Evolutionary conservation across 768 basidiomycete genomes (phyloP).

Genomic region (Suillus subaureus): DNA sequence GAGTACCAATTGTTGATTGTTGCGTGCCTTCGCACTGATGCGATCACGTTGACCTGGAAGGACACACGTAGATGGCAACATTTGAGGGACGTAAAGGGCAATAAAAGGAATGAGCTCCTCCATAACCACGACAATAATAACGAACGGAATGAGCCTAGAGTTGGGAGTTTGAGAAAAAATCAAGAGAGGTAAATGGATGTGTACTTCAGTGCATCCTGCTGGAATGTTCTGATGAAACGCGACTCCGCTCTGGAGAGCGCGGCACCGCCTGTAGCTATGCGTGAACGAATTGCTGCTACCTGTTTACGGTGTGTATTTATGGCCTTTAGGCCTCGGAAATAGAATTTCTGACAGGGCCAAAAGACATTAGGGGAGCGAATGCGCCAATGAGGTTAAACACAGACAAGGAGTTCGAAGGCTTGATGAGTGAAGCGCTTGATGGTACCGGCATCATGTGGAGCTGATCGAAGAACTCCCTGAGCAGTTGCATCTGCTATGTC

Average conservation of each 20-base stretch:
- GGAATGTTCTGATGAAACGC: slow-evolving; percentile 67
- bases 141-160: slow-evolving; percentile 70
- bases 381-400: slow-evolving; percentile 16
- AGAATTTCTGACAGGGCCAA: slow-evolving; percentile 67
- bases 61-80: slow-evolving; percentile 86
- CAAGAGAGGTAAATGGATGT: slow-evolving; percentile 13
- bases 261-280: slow-evolving; percentile 60
- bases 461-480: slow-evolving; percentile 69
- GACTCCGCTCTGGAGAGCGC: slow-evolving; percentile 69
- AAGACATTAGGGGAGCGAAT: neutral
- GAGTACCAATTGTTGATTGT: slow-evolving; percentile 46
- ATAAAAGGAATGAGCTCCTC: slow-evolving; percentile 86
- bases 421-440: slow-evolving; percentile 53
- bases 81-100: slow-evolving; percentile 80
- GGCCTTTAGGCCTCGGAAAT: slow-evolving; percentile 73
- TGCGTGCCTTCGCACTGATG: slow-evolving; percentile 53
- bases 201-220: slow-evolving; percentile 73
- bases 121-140: slow-evolving; percentile 69
- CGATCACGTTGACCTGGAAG: slow-evolving; percentile 79
- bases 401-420: slow-evolving; percentile 47
- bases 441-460: slow-evolving; percentile 62
- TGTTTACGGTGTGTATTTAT: slow-evolving; percentile 64
- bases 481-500: slow-evolving; percentile 67
- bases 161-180: slow-evolving; percentile 13
- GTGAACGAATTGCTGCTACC: slow-evolving; percentile 52